phyloP scores from a whole-genome alignment of 2,329 filamentous ascomycete species.

The Bimuria novae-zelandiae region DNA sequence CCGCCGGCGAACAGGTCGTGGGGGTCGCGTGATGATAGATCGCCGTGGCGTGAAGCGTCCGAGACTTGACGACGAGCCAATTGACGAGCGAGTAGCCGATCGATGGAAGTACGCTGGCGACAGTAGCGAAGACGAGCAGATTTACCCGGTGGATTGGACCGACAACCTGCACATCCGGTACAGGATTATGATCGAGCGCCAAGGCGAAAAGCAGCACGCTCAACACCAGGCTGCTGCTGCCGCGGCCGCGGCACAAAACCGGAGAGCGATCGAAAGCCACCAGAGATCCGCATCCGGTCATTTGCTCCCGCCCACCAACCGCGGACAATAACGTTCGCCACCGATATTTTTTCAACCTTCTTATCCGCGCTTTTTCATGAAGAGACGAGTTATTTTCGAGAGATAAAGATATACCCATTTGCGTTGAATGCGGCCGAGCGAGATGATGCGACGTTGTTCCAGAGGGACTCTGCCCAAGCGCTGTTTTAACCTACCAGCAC shows the following conservation, averaged over 20 bases:
- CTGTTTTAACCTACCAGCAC: neutral
- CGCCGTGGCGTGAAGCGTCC: conserved; percentile 69
- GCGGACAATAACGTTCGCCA: conserved; percentile 9
- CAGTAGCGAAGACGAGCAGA: conserved; percentile 75
- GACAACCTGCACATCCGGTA: conserved; percentile 62
- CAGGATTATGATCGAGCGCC: conserved; percentile 55
- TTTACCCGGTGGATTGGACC: conserved; percentile 76
- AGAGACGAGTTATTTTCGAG: conserved; percentile 25
- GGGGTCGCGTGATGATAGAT: conserved; percentile 87
- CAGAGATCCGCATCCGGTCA: conserved; percentile 44
- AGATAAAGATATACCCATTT: conserved; percentile 37
- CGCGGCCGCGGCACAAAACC: conserved; percentile 25
- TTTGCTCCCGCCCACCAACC: conserved; percentile 36
- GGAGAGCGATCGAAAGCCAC: conserved; percentile 40
- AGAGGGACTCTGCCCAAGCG: neutral
- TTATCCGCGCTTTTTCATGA: conserved; percentile 19
- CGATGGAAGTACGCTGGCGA: conserved; percentile 85
- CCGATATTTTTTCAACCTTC: conserved; percentile 6
- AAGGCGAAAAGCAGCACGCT: conserved; percentile 44
- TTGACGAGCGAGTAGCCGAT: conserved; percentile 43
- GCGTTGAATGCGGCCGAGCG: conserved; percentile 28
- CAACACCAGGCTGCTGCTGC: conserved; percentile 28
- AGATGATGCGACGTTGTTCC: conserved; percentile 5
- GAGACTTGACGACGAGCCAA: conserved; percentile 23
- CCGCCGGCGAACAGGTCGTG: conserved; percentile 80